Evolutionary conservation across 1,284 basidiomycete genomes (phyloP), one percentile per base, ranked within the genome.

Genomic region (Lentinus polychrous): DNA sequence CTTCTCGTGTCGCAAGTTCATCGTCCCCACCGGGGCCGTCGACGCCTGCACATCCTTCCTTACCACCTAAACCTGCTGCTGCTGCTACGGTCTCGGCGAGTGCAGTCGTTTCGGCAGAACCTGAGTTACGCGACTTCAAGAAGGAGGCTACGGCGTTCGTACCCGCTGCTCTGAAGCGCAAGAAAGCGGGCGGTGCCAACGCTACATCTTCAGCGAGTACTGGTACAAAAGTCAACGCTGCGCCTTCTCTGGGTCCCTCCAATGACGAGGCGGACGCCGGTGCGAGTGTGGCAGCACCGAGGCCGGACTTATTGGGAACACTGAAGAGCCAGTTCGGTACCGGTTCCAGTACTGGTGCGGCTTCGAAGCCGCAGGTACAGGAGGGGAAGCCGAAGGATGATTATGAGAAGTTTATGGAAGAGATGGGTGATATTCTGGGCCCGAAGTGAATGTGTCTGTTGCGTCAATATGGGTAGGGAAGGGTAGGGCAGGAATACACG

Each of bases 81-180:
- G 49, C 58, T 12, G 27, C 27, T n/a, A n/a, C 27, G 27, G 48
- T 56, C 5, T 56, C 67, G 31, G 67, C 72, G 0, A 66, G 75
- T 6, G 89, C 89, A 1, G 86, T 79, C 1, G 81, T 95, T 48
- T 83, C 79, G 14, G 91, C 91, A 1, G 91, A 73, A 43, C 91
- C 94, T 1, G 75, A 91, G 60, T 66, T 97, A 40, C 85, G 93
- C 18, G 90, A 97, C 64, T 74, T 96, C 55, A 91, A 92, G 69
- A 93, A 91, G 64, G 93, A 97, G 63, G 83, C 86, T 7, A 94
- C 91, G 0, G 80, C 88, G 0, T 96, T 97, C 59, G 81, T 95
- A 1, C 93, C 93, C 4, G 62, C 77, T 4, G 67, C 82, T 2
- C 61, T 89, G 45, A 84, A 83, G 59, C 75, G 81, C 40, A 87